Evolutionary conservation across 129 eudicot species (phyloP).

Genomic region (Logfia minima): DNA sequence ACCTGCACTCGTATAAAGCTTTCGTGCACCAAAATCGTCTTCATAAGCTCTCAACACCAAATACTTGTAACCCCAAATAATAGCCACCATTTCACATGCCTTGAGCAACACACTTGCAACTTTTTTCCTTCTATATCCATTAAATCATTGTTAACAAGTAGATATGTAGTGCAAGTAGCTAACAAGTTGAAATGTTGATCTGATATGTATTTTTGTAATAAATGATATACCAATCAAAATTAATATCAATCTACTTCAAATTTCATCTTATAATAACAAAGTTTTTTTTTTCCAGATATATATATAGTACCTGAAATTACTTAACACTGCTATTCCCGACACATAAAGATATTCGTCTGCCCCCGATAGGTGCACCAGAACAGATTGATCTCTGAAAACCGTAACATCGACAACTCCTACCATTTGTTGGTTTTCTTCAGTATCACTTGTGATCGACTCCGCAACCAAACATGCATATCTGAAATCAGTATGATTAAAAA

Average conservation of each 20-base stretch:
- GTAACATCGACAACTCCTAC: constrained; percentile 89
- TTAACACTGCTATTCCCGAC: constrained; percentile 89
- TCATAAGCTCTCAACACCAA: constrained; percentile 84
- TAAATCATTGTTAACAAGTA: neutral
- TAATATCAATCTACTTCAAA: neutral
- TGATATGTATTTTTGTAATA: no score
- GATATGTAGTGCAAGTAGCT: neutral
- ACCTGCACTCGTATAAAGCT: constrained; percentile 63
- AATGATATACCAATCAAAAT: neutral
- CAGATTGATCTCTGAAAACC: constrained; percentile 57
- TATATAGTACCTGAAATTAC: constrained; percentile 57
- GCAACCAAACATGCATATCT: constrained; percentile 99
- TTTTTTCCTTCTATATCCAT: constrained; percentile 61
- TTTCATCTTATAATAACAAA: neutral
- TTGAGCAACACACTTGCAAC: constrained; percentile 78
- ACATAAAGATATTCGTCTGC: constrained; percentile 81
- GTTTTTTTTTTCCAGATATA: no score
- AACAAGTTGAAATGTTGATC: neutral
- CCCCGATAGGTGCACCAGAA: constrained; percentile 58
- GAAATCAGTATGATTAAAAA: constrained; percentile 14
- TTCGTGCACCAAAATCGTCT: constrained; percentile 74
- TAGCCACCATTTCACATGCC: constrained; percentile 72
- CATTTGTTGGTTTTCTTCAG: constrained; percentile 26
- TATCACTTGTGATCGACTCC: constrained; percentile 25
- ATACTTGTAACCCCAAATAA: constrained; percentile 65